phyloP scores from a whole-genome alignment of 179 eudicot species.

The Dionaea muscipula region DNA sequence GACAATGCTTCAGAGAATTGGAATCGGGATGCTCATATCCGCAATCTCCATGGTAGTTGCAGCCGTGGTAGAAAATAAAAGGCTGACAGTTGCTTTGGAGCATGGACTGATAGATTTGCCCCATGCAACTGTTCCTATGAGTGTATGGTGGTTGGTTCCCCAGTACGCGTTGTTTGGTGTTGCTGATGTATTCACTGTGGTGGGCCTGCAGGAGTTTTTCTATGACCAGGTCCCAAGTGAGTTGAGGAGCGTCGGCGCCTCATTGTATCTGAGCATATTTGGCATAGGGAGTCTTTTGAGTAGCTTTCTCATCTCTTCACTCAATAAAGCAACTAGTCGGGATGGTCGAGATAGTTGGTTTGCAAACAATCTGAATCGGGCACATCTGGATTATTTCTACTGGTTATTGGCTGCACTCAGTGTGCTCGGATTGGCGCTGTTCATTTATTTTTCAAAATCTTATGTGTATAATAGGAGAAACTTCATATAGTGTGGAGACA shows the following conservation, averaged over 20 bases:
- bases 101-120: constrained; percentile 43
- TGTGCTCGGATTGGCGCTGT: constrained; percentile 25
- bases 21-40: constrained; percentile 39
- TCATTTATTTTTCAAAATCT: constrained; percentile 32
- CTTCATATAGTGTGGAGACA: too few species aligned
- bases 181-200: constrained; percentile 55
- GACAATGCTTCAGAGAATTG: constrained; percentile 54
- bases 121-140: constrained; percentile 40
- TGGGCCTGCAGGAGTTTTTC: constrained; percentile 68
- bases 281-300: constrained; percentile 51
- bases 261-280: constrained; percentile 40
- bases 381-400: constrained; percentile 64
- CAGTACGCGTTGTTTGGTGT: constrained; percentile 46
- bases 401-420: constrained; percentile 51
- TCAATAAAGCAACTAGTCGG: constrained; percentile 24
- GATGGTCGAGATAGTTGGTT: constrained; percentile 48
- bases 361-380: constrained; percentile 46
- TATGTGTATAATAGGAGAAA: constrained; percentile 32
- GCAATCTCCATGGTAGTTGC: constrained; percentile 41
- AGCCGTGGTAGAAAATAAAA: constrained; percentile 39
- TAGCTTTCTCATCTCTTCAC: constrained; percentile 39
- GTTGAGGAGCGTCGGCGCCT: constrained; percentile 48
- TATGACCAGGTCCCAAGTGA: constrained; percentile 59
- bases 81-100: constrained; percentile 34
- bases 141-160: constrained; percentile 59